Conservation (phyloP, 805 yeast genomes). For the Myxozyma vanderwaltii region DNA sequence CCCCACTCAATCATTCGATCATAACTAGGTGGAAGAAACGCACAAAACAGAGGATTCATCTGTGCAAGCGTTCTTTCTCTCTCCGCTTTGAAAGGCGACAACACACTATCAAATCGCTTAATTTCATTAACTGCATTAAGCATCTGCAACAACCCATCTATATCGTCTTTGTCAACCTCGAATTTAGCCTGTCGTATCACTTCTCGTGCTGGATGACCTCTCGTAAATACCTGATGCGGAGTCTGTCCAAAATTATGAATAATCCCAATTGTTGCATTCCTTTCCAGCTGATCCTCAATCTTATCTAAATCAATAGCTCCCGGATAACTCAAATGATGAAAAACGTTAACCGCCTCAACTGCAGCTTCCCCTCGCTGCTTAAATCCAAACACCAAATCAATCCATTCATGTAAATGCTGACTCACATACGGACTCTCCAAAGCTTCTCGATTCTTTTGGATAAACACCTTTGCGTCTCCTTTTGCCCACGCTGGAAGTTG, state of each 20-base stretch:
- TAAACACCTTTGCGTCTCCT: constrained; percentile 70
- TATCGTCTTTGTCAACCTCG: constrained; percentile 23
- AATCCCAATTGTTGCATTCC: constrained; percentile 75
- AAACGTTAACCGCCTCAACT: constrained; percentile 66
- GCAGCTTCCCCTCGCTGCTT: constrained; percentile 78
- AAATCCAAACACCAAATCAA: constrained; percentile 78
- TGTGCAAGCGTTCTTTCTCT: constrained; percentile 23
- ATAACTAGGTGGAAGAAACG: constrained; percentile 27
- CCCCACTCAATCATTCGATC: constrained; percentile 36
- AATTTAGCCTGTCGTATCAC: constrained; percentile 31
- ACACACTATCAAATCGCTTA: constrained; percentile 14
- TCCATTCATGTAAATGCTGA: constrained; percentile 76
- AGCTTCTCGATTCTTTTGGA: constrained; percentile 77
- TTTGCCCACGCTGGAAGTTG: constrained; percentile 82
- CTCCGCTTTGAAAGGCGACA: constrained; percentile 24
- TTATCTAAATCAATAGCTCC: constrained; percentile 79
- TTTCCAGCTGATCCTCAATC: constrained; percentile 71
- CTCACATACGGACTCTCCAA: constrained; percentile 82
- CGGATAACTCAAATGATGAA: constrained; percentile 79
- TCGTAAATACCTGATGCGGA: constrained; percentile 68
- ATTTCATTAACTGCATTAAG: constrained; percentile 22
- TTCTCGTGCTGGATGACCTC: constrained; percentile 63
- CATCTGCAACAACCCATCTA: constrained; percentile 25
- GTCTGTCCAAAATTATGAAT: constrained; percentile 94
- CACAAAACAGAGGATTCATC: constrained; percentile 27